Conservation (phyloP, 345 rosid species). For the Pistacia atlantica region DNA sequence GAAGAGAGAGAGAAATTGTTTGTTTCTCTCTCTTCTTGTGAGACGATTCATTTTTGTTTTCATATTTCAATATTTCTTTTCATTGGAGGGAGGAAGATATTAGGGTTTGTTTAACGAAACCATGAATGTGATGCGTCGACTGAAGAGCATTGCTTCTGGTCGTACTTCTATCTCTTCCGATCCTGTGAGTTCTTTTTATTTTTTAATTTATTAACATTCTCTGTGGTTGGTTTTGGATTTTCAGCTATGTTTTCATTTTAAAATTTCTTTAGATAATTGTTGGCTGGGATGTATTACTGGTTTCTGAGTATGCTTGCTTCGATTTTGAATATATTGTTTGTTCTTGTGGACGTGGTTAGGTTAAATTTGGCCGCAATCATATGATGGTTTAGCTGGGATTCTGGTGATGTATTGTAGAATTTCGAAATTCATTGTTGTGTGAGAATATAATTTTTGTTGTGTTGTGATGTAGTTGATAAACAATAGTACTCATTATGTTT, state of each 20-base stretch:
- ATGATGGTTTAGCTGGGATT: background rate
- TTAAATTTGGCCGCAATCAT: background rate
- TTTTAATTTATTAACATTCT: background rate
- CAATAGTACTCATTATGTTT: background rate
- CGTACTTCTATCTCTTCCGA: conserved; percentile 83
- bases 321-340: conserved; percentile 1
- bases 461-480: background rate
- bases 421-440: background rate
- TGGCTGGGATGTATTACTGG: background rate
- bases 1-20: conserved; percentile 40
- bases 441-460: background rate
- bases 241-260: background rate
- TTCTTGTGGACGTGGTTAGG: background rate
- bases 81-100: conserved; percentile 6
- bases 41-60: conserved; percentile 14
- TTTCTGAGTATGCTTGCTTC: background rate
- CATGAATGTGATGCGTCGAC: conserved; percentile 95
- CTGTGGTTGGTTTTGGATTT: conserved; percentile 8
- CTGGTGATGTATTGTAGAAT: background rate
- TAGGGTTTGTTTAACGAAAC: conserved; percentile 34
- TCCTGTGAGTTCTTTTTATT: conserved; percentile 46
- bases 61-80: background rate
- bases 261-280: background rate
- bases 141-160: conserved; percentile 97
- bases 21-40: conserved; percentile 36